Evolutionary conservation across 768 basidiomycete species (phyloP), one percentile per base, ranked within the genome.

Genomic region (Hypholoma sublateritium): DNA sequence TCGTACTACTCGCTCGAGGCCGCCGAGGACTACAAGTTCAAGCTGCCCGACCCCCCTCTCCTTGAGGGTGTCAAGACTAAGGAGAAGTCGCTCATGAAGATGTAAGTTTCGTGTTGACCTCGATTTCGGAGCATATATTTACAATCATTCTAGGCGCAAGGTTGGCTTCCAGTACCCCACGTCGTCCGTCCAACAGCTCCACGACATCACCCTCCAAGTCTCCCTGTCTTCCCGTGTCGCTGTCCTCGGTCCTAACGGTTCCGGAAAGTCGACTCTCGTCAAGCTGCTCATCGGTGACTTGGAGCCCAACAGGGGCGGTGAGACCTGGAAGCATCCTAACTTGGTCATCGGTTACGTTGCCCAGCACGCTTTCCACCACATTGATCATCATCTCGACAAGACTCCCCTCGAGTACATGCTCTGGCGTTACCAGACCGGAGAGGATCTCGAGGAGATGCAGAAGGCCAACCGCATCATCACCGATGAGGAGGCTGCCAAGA

Each of bases 41-140:
- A 94, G 86, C 87, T 98, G 66, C 95, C 95, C 56, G 89, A 93
- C 70, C 95, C 95, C 53, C 95, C 95, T 70, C 87, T 98, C 62
- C 90, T 98, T 60, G 95, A 98, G 63, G 95, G 95, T 89, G 95
- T 98, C 80, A 98, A 98, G 89, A 98, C 95, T 69, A 98, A 98
- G 84, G 95, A 98, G 80, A 98, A 96, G 86, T 86, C 85, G 59
- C 79, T 98, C 66, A 76, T 97, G 62, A 98, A 98, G 84, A 96
- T 98, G 94, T 77, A 60, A 24, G 72, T 61, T 32, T 25, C n/a
- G 2, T 36, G 1, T 17, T 34, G 17, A 45, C 13, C 4, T 32
- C 13, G 4, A 36, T 21, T n/a, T n/a, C 12, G 36, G 16, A 9
- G n/a, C 16, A 16, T 51, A 64, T 37, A 64, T 34, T 32, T 34